These are phyloP conservation scores for Heimioporus sp. DNA, from an alignment of 768 basidiomycete genomes.

Conservation along the genomic window DNA sequence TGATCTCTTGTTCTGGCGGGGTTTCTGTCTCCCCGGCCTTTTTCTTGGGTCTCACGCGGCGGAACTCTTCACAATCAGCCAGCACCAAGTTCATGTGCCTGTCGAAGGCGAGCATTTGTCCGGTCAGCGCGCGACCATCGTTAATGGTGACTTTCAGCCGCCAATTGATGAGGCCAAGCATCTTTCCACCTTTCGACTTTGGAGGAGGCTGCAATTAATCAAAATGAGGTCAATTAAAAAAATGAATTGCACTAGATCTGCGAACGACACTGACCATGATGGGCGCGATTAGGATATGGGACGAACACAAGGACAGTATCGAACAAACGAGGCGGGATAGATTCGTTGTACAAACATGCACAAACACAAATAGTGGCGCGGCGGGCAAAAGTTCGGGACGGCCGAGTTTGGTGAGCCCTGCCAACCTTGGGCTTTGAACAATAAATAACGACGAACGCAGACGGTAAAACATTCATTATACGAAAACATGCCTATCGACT, in stretches of 20 bases:
- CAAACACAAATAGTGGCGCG: conserved; percentile 27
- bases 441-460: too few relatives aligned
- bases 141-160: conserved; percentile 94
- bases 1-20: conserved; percentile 87
- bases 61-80: conserved; percentile 97
- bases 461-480: too few relatives aligned
- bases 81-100: conserved; percentile 99
- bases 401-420: too few relatives aligned
- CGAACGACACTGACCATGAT: conserved; percentile 50
- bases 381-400: too few relatives aligned
- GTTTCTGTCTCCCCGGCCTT: conserved; percentile 74
- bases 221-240: conserved; percentile 8
- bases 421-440: too few relatives aligned
- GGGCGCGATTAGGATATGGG: conserved; percentile 38
- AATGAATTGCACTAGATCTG: conserved; percentile 5
- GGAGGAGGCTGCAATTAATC: conserved; percentile 71
- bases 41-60: conserved; percentile 90
- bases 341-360: conserved; percentile 28
- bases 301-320: conserved; percentile 17
- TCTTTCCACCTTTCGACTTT: conserved; percentile 97
- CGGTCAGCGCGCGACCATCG: conserved; percentile 93
- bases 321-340: conserved; percentile 14
- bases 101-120: conserved; percentile 99
- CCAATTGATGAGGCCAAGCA: conserved; percentile 98
- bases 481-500: conserved; percentile 26